Conservation (phyloP, 2,329 filamentous ascomycete species). For the Pezicula neosporulosa region DNA sequence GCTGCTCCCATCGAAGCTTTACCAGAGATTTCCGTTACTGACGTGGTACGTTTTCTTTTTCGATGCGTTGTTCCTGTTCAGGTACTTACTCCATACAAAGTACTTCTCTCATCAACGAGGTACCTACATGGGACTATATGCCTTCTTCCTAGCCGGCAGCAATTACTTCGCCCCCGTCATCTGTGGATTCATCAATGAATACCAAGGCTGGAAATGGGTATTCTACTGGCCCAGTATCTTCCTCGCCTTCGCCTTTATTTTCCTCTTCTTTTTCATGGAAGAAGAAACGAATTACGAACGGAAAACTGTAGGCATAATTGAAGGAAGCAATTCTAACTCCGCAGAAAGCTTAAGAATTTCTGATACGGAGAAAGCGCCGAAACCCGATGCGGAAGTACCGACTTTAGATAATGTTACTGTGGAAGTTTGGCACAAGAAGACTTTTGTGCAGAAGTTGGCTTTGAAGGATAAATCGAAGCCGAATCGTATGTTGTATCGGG, state of each 20-base stretch:
- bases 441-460: slow-evolving; percentile 7
- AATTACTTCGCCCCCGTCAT: slow-evolving; percentile 39
- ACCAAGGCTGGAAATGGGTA: slow-evolving; percentile 44
- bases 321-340: not conserved
- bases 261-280: slow-evolving; percentile 54
- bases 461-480: slow-evolving; percentile 3
- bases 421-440: slow-evolving; percentile 1
- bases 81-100: not conserved
- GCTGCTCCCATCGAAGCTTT: slow-evolving; percentile 1
- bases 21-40: slow-evolving; percentile 4
- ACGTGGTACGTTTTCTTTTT: not conserved
- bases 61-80: too few relatives aligned
- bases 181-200: slow-evolving; percentile 43
- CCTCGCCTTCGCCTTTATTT: slow-evolving; percentile 39
- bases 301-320: slow-evolving; percentile 6
- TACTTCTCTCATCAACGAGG: slow-evolving; percentile 39
- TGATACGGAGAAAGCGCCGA: not conserved
- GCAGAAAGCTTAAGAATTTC: not conserved
- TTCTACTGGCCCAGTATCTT: slow-evolving; percentile 53
- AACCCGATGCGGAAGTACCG: not conserved
- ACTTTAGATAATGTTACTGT: not conserved
- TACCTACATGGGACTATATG: slow-evolving; percentile 37
- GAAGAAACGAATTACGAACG: slow-evolving; percentile 46
- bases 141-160: slow-evolving; percentile 36
- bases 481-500: slow-evolving; percentile 1